These are phyloP conservation scores for Apiotrichum siamense DNA, from an alignment of 1,284 basidiomycete genomes.

Conservation along the genomic window DNA sequence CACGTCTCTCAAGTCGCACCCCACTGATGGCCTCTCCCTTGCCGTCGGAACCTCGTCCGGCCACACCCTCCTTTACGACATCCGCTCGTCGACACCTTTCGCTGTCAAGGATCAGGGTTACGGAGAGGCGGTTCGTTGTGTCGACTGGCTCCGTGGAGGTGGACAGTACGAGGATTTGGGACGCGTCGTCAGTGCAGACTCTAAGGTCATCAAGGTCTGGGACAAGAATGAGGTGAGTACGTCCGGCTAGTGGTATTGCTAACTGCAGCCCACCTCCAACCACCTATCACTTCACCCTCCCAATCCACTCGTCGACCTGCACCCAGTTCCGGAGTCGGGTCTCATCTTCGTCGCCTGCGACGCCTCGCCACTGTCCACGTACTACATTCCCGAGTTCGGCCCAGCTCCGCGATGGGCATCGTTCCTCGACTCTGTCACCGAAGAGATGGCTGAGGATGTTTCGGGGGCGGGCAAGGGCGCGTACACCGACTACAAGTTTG, in stretches of 20 bases:
- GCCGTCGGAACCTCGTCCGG: slow-evolving; percentile 93
- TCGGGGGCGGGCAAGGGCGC: slow-evolving; percentile 49
- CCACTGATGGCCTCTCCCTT: slow-evolving; percentile 82
- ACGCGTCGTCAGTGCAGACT: slow-evolving; percentile 80
- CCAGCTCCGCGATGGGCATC: slow-evolving; percentile 94
- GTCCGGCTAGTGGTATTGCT: slow-evolving; percentile 1
- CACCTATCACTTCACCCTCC: slow-evolving; percentile 89
- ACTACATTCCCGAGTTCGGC: slow-evolving; percentile 91
- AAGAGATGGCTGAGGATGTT: slow-evolving; percentile 84
- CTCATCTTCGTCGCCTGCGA: slow-evolving; percentile 85
- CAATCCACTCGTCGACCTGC: slow-evolving; percentile 78
- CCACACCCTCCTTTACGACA: slow-evolving; percentile 89
- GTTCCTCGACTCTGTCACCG: slow-evolving; percentile 96
- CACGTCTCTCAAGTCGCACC: slow-evolving; percentile 71
- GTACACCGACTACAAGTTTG: slow-evolving; percentile 98
- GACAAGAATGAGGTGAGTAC: slow-evolving; percentile 69
- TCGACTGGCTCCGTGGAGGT: slow-evolving; percentile 85
- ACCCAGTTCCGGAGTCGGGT: slow-evolving; percentile 78
- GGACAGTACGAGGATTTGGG: slow-evolving; percentile 71
- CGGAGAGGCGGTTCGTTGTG: slow-evolving; percentile 78
- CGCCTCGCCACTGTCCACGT: slow-evolving; percentile 82
- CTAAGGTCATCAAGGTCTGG: slow-evolving; percentile 95
- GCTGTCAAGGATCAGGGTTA: slow-evolving; percentile 96
- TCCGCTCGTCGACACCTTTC: slow-evolving; percentile 75
- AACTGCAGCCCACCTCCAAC: slow-evolving; percentile 68